A percentile compares a stretch with the other conserved stretches of the same genome.
phyloP scores from a whole-genome alignment of 192 early-diverging fungal species.

The Tieghemiomyces parasiticus region DNA sequence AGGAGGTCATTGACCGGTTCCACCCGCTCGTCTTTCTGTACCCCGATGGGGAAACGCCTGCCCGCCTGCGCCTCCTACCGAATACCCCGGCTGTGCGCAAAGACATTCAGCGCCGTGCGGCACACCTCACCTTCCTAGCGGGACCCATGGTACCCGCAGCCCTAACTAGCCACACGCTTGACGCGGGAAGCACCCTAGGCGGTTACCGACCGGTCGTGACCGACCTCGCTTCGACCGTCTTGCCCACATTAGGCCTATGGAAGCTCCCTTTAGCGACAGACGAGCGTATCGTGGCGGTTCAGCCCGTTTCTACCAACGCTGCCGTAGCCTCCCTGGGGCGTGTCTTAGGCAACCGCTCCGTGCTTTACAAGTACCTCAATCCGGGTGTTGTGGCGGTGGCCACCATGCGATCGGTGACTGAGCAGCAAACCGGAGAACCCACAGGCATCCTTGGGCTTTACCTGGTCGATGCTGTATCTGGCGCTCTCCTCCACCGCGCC shows the following conservation, averaged over 20 bases:
- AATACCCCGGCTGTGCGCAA: neutral
- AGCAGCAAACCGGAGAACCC: constrained; percentile 10
- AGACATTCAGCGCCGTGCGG: neutral
- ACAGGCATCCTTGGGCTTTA: constrained; percentile 44
- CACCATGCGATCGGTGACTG: constrained; percentile 25
- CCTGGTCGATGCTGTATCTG: constrained; percentile 79
- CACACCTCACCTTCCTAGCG: neutral
- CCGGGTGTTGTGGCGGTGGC: constrained; percentile 74
- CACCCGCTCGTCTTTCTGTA: neutral
- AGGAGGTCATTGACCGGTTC: neutral
- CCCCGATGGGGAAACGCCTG: neutral
- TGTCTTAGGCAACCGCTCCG: constrained; percentile 85
- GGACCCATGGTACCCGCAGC: neutral
- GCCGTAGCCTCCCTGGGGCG: constrained; percentile 79
- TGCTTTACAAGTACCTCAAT: constrained; percentile 98
- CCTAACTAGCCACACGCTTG: neutral
- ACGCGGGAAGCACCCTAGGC: neutral
- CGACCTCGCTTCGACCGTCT: constrained; percentile 2
- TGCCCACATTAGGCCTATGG: too few relatives aligned
- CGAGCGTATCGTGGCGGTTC: constrained; percentile 5
- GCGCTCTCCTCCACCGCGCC: constrained; percentile 58
- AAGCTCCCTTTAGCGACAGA: neutral
- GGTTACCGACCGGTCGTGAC: neutral
- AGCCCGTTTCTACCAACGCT: constrained; percentile 16
- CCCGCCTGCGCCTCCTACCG: neutral